phyloP scores from a whole-genome alignment of 176 grass and related monocot species.

The Thinopyrum elongatum region DNA sequence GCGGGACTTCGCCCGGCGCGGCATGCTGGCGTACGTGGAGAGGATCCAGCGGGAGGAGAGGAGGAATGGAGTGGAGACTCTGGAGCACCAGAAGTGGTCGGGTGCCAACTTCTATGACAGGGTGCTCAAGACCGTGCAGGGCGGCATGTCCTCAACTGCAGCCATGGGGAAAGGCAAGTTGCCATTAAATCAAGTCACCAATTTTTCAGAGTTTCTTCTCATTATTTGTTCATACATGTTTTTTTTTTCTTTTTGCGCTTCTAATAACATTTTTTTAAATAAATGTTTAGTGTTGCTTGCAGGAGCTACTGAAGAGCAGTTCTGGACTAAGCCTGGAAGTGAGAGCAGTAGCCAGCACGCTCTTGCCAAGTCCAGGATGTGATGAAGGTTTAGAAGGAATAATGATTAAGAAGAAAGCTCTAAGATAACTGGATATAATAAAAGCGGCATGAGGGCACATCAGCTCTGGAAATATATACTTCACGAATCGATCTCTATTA shows the following conservation, averaged over 20 bases:
- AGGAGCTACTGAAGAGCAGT: slow-evolving; percentile 94
- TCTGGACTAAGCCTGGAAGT: slow-evolving; percentile 47
- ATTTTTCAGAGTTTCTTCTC: not conserved
- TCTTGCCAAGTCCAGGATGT: slow-evolving; percentile 81
- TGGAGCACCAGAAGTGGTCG: slow-evolving; percentile 96
- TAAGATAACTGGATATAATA: slow-evolving; percentile 16
- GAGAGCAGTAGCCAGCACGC: slow-evolving; percentile 21
- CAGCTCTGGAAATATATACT: not conserved
- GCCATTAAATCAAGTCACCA: too few relatives aligned
- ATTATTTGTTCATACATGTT: not conserved
- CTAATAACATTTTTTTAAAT: not conserved
- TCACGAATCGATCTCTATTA: not conserved
- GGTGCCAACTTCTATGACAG: slow-evolving; percentile 87
- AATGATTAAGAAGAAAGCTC: slow-evolving; percentile 1
- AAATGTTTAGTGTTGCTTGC: slow-evolving; percentile 26
- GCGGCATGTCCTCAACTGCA: slow-evolving; percentile 83
- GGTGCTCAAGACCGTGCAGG: slow-evolving; percentile 94
- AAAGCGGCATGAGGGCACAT: not conserved
- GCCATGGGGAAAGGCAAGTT: slow-evolving; percentile 93
- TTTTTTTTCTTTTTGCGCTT: not conserved
- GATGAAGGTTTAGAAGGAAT: not conserved
- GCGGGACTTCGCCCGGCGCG: slow-evolving; percentile 69
- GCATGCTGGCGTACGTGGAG: slow-evolving; percentile 92
- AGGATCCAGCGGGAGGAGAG: slow-evolving; percentile 96
- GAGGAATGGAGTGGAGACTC: slow-evolving; percentile 79